A percentile compares a stretch with the other conserved stretches of the same genome.
phyloP scores from a whole-genome alignment of 2,329 filamentous ascomycete genomes.

The Corynespora cassiicola region DNA sequence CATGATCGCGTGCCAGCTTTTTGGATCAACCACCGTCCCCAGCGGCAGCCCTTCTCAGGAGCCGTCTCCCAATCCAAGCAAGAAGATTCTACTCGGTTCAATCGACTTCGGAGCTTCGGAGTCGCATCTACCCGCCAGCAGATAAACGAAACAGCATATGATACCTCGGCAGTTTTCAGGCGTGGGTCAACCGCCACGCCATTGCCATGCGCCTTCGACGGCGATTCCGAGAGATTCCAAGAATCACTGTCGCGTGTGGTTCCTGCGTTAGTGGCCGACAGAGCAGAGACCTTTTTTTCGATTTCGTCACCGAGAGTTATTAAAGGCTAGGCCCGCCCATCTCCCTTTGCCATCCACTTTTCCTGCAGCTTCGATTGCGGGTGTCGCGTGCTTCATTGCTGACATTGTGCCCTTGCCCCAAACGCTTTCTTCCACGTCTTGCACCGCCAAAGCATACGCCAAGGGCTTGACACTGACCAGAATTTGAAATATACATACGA shows the following conservation, averaged over 20 bases:
- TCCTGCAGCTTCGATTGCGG: not conserved
- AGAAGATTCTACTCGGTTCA: no score
- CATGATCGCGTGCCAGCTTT: no score
- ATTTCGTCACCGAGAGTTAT: conserved; percentile 26
- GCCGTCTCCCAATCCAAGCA: no score
- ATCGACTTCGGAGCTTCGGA: no score
- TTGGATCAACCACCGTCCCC: no score
- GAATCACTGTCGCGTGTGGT: conserved; percentile 22
- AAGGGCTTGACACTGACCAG: no score
- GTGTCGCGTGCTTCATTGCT: not conserved
- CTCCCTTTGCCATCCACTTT: not conserved
- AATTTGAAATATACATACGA: conserved; percentile 1
- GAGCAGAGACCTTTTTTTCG: conserved; percentile 13
- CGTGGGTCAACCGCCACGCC: conserved; percentile 21
- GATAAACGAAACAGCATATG: conserved; percentile 22
- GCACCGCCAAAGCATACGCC: no score
- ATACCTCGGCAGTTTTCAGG: conserved; percentile 24
- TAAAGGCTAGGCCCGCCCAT: not conserved
- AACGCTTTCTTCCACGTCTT: no score
- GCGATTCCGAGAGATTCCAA: conserved; percentile 20
- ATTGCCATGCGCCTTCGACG: conserved; percentile 27
- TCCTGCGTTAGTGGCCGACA: conserved; percentile 32
- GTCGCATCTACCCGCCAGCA: no score
- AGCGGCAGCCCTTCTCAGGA: no score
- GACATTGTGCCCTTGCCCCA: conserved; percentile 3